phyloP scores from a whole-genome alignment of 805 yeast genomes.

The Pichia exigua region DNA sequence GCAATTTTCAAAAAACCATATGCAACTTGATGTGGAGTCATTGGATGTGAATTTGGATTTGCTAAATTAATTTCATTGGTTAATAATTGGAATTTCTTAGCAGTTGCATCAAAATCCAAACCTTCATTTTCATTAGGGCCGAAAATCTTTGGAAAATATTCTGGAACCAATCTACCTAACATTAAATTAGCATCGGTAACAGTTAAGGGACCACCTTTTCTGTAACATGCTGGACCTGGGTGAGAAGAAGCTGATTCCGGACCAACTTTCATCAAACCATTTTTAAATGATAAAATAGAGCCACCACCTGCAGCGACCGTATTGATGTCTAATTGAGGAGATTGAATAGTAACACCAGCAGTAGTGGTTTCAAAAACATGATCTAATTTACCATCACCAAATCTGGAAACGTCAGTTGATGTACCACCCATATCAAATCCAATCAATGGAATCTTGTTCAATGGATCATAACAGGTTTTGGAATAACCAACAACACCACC shows the following conservation, averaged over 20 bases:
- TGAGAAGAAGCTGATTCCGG: conserved; percentile 84
- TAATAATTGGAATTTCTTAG: conserved; percentile 42
- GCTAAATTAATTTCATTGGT: conserved; percentile 50
- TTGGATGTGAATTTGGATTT: conserved; percentile 31
- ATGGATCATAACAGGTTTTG: conserved; percentile 58
- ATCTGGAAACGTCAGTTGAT: conserved; percentile 76
- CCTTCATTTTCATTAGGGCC: conserved; percentile 74
- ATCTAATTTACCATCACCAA: conserved; percentile 54
- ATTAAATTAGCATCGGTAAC: conserved; percentile 79
- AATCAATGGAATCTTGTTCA: conserved; percentile 52
- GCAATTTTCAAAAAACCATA: conserved; percentile 77
- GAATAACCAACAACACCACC: conserved; percentile 96
- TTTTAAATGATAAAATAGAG: conserved; percentile 55
- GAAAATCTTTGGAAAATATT: conserved; percentile 71
- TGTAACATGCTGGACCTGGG: conserved; percentile 84
- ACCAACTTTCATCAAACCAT: conserved; percentile 72
- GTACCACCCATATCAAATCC: conserved; percentile 93
- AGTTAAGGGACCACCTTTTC: conserved; percentile 81
- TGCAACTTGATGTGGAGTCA: conserved; percentile 64
- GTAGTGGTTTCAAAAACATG: conserved; percentile 78
- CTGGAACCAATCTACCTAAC: conserved; percentile 65
- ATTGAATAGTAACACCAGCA: conserved; percentile 75
- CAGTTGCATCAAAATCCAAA: conserved; percentile 49
- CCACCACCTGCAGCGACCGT: conserved; percentile 88
- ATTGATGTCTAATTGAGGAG: conserved; percentile 75